phyloP scores from a whole-genome alignment of 2,329 filamentous ascomycete species.

The Clarireedia monteithiana region DNA sequence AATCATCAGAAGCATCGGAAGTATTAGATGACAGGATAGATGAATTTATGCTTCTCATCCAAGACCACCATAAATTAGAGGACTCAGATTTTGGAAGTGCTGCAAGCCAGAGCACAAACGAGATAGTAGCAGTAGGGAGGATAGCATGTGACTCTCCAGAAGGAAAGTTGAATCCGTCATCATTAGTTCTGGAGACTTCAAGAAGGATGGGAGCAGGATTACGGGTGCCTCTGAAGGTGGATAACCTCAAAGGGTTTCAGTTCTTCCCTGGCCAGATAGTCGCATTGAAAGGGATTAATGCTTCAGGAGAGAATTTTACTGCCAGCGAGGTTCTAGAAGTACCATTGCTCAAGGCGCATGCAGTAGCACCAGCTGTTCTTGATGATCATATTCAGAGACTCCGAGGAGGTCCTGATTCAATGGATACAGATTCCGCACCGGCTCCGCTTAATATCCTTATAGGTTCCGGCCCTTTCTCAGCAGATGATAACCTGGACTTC shows the following conservation, averaged over 20 bases:
- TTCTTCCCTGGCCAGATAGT: constrained; percentile 96
- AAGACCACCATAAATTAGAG: constrained; percentile 67
- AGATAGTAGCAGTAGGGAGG: constrained; percentile 83
- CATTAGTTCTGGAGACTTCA: constrained; percentile 82
- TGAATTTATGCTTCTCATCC: constrained; percentile 68
- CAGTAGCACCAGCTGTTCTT: constrained; percentile 58
- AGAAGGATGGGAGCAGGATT: constrained; percentile 74
- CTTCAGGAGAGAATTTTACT: constrained; percentile 74
- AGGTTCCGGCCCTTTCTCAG: constrained; percentile 82
- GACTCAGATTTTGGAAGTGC: constrained; percentile 82
- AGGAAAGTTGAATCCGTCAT: constrained; percentile 78
- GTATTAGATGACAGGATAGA: constrained; percentile 94
- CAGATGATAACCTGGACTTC: constrained; percentile 86
- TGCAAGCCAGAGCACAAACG: constrained; percentile 72
- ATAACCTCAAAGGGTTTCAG: constrained; percentile 60
- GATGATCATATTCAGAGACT: constrained; percentile 63
- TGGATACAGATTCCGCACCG: constrained; percentile 49
- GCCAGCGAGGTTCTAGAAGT: constrained; percentile 69
- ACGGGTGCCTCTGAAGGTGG: constrained; percentile 71
- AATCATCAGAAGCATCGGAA: constrained; percentile 83
- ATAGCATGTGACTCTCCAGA: constrained; percentile 85
- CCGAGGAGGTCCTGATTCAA: constrained; percentile 53
- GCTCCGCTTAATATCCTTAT: constrained; percentile 70
- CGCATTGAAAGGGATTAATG: constrained; percentile 77
- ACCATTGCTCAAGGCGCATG: constrained; percentile 67